phyloP scores from a whole-genome alignment of 2,329 filamentous ascomycete species.

The Calcarisporium arbuscula region DNA sequence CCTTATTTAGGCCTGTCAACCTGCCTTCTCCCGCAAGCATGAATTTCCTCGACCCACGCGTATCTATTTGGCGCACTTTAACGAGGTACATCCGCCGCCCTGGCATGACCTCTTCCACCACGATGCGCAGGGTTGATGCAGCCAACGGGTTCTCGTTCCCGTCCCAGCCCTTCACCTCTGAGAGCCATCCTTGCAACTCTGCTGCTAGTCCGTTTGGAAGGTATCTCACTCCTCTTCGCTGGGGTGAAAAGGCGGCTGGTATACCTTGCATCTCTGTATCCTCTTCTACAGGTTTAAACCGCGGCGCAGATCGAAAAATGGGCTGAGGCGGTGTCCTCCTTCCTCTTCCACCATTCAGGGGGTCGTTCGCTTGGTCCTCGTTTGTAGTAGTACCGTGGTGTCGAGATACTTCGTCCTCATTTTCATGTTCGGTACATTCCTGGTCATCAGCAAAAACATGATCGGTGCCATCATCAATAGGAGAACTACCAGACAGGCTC shows the following conservation, averaged over 20 bases:
- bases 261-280: constrained; percentile 16
- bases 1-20: constrained; percentile 27
- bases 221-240: constrained; percentile 28
- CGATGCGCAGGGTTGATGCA: constrained; percentile 16
- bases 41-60: constrained; percentile 17
- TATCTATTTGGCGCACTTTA: constrained; percentile 1
- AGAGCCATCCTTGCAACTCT: constrained; percentile 33
- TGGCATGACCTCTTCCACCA: constrained; percentile 22
- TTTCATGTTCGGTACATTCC: neutral
- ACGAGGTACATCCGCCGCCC: constrained; percentile 30
- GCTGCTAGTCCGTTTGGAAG: constrained; percentile 30
- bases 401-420: neutral
- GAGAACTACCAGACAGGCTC: constrained; percentile 9
- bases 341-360: neutral
- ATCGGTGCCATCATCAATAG: constrained; percentile 1
- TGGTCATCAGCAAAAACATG: neutral
- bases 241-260: constrained; percentile 28
- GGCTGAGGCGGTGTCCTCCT: constrained; percentile 23
- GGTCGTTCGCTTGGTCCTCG: too few species aligned
- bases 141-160: constrained; percentile 10
- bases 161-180: constrained; percentile 31
- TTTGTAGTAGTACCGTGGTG: too few species aligned
- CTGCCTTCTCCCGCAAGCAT: constrained; percentile 32
- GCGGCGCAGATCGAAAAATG: constrained; percentile 30
- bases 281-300: constrained; percentile 28